Percentiles rank a stretch among this genome's conserved stretches.
Conservation (phyloP, 169 alveolate species). For the Plasmodium chabaudi region DNA sequence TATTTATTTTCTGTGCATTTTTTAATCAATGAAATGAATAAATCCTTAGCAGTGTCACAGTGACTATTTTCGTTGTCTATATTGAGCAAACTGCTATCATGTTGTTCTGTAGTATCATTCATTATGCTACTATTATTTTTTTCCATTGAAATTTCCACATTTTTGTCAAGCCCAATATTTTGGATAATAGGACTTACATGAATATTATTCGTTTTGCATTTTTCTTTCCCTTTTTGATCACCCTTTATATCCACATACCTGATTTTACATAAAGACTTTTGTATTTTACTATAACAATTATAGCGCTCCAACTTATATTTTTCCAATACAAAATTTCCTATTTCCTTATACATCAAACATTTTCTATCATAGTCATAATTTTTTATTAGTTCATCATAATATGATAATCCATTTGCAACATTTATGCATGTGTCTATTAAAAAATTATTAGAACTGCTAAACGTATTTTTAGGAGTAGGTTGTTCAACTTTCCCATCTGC, state of each 20-base stretch:
- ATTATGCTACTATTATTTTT: neutral
- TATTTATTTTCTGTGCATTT: constrained; percentile 7
- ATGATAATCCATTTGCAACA: constrained; percentile 22
- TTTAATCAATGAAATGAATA: constrained; percentile 10
- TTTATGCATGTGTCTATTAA: constrained; percentile 27
- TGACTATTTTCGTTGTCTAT: neutral
- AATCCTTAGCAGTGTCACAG: constrained; percentile 13
- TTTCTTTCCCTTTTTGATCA: neutral
- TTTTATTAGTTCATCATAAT: constrained; percentile 42
- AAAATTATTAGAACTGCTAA: neutral
- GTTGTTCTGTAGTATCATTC: neutral
- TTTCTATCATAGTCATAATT: constrained; percentile 19
- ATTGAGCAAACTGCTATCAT: neutral
- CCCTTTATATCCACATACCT: constrained; percentile 6
- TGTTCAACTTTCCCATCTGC: neutral
- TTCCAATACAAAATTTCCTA: constrained; percentile 49
- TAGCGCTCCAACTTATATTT: constrained; percentile 7
- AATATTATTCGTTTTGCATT: neutral
- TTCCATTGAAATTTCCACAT: no score
- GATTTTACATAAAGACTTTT: constrained; percentile 35
- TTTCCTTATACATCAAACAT: constrained; percentile 24
- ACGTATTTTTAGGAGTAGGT: neutral
- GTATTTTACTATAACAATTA: constrained; percentile 45
- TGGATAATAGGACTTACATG: neutral
- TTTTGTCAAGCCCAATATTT: neutral